phyloP scores from a whole-genome alignment of 1,284 basidiomycete species.

The Cutaneotrichosporon cyanovorans region DNA sequence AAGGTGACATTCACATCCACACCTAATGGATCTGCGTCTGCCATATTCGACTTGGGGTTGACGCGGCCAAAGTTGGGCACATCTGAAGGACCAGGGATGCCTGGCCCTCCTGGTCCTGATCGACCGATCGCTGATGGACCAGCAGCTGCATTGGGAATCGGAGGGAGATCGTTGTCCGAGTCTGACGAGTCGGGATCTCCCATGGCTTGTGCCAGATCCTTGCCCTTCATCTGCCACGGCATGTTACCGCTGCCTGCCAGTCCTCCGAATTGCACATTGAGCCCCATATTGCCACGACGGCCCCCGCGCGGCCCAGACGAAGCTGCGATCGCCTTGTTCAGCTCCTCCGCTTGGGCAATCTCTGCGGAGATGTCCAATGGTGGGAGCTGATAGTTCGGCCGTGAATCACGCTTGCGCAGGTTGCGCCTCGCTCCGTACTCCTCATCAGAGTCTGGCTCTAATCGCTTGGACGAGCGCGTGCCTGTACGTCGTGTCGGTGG shows the following conservation, averaged over 20 bases:
- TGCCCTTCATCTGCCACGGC: slow-evolving; percentile 29
- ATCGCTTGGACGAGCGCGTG: slow-evolving; percentile 12
- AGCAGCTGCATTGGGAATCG: slow-evolving; percentile 1
- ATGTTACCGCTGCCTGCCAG: slow-evolving; percentile 21
- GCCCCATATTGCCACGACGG: slow-evolving; percentile 22
- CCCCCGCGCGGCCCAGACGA: slow-evolving; percentile 27
- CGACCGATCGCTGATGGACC: neutral
- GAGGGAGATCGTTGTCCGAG: slow-evolving; percentile 21
- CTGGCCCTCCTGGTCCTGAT: slow-evolving; percentile 60
- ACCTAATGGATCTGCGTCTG: slow-evolving; percentile 92
- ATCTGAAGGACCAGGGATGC: slow-evolving; percentile 57
- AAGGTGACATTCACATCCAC: slow-evolving; percentile 92
- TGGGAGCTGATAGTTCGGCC: slow-evolving; percentile 43
- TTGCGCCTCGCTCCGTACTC: slow-evolving; percentile 26
- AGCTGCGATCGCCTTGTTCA: slow-evolving; percentile 26
- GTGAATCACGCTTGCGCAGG: slow-evolving; percentile 37
- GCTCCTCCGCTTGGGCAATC: slow-evolving; percentile 21
- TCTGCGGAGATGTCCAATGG: slow-evolving; percentile 36
- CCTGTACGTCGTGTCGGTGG: slow-evolving; percentile 3
- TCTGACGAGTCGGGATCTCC: slow-evolving; percentile 40
- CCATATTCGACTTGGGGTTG: slow-evolving; percentile 58
- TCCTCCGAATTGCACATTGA: slow-evolving; percentile 27
- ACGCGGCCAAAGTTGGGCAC: slow-evolving; percentile 43
- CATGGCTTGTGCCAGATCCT: slow-evolving; percentile 35
- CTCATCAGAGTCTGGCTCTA: slow-evolving; percentile 25